Percentiles rank a stretch among this genome's conserved stretches.
Evolutionary conservation across 331 rosid genomes (phyloP).

Genomic region (Malus hybrid): DNA sequence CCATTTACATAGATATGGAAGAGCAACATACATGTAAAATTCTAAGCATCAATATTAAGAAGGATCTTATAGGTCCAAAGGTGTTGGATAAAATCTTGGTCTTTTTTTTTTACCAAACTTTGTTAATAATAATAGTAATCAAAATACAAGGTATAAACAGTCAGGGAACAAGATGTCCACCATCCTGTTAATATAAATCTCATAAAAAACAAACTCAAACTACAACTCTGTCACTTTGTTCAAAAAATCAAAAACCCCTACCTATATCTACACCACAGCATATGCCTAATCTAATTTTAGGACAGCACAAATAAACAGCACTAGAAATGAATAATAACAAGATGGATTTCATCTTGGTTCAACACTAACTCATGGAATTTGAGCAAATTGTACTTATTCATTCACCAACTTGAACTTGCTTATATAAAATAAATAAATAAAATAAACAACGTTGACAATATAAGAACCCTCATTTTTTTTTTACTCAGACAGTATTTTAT

Average conservation of each 20-base stretch:
- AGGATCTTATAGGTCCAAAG: neutral
- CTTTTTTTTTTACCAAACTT: neutral
- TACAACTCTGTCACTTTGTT: neutral
- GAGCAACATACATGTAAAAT: neutral
- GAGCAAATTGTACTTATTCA: neutral
- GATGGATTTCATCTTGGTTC: neutral
- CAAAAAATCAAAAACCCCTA: neutral
- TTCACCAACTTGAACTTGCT: neutral
- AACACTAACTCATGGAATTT: neutral
- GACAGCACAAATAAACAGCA: neutral
- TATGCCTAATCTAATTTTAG: neutral
- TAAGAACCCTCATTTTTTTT: neutral
- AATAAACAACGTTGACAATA: neutral
- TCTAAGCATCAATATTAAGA: neutral
- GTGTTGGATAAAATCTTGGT: neutral
- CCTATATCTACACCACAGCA: neutral
- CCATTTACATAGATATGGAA: neutral
- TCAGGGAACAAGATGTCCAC: neutral
- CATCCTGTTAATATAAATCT: neutral
- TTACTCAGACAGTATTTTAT: too few species aligned
- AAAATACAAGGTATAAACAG: neutral
- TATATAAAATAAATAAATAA: neutral
- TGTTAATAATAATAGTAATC: neutral
- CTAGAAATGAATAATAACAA: neutral
- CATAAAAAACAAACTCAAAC: neutral